Conservation (phyloP, 192 early-diverging fungal species). For the Dispira parvispora region DNA sequence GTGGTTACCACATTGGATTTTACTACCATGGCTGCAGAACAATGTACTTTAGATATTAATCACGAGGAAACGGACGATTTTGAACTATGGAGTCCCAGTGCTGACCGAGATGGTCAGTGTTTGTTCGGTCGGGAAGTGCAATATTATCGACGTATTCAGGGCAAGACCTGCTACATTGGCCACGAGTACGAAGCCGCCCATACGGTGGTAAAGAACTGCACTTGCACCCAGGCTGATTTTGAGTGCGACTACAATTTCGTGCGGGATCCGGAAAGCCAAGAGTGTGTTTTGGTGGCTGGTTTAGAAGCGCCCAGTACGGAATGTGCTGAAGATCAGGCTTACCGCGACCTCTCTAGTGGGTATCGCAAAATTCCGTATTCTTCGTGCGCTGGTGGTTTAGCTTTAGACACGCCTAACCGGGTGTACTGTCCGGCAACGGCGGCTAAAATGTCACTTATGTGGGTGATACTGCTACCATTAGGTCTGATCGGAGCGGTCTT, state of each 20-base stretch:
- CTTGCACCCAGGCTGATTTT: constrained; percentile 62
- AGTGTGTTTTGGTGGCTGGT: constrained; percentile 47
- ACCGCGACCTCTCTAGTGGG: constrained; percentile 57
- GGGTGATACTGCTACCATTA: constrained; percentile 20
- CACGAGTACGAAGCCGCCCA: constrained; percentile 41
- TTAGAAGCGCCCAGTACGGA: constrained; percentile 32
- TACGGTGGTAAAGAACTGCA: constrained; percentile 39
- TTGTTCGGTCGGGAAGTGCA: constrained; percentile 45
- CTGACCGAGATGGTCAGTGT: constrained; percentile 30
- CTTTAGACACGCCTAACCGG: constrained; percentile 32
- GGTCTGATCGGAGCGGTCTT: constrained; percentile 12
- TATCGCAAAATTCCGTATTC: constrained; percentile 83
- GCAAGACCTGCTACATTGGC: constrained; percentile 56
- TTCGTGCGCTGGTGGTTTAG: constrained; percentile 57
- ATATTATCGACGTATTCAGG: constrained; percentile 55
- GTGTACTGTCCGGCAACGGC: constrained; percentile 49
- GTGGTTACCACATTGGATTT: constrained; percentile 31
- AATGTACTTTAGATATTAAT: constrained; percentile 24
- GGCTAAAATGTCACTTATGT: constrained; percentile 21
- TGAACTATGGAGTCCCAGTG: constrained; percentile 42
- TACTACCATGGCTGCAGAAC: constrained; percentile 21
- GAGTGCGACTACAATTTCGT: constrained; percentile 86
- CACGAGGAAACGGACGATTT: constrained; percentile 36
- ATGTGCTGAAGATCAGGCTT: constrained; percentile 36
- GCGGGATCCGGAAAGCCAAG: constrained; percentile 29